Conservation (phyloP, 225 moss, liverwort and hornwort species). For the Physcomitrellopsis africana region DNA sequence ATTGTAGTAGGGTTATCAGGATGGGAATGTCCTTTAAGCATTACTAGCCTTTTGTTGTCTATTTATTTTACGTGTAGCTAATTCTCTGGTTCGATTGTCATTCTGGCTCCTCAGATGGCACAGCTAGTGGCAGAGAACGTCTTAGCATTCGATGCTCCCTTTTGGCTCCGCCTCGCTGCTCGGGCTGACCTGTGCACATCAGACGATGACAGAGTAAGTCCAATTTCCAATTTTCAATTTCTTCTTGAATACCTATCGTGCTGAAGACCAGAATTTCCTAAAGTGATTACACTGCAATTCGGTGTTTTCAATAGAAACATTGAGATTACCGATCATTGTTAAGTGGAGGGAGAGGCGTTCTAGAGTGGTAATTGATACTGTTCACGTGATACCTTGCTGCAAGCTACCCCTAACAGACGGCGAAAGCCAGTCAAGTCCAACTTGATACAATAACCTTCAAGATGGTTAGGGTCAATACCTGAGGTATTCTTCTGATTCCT, state of each 20-base stretch:
- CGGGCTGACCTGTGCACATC: slow-evolving; percentile 77
- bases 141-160: slow-evolving; percentile 83
- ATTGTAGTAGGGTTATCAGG: neutral
- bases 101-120: slow-evolving; percentile 54
- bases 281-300: slow-evolving; percentile 13
- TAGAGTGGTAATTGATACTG: neutral
- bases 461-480: slow-evolving; percentile 8
- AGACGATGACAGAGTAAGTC: slow-evolving; percentile 71
- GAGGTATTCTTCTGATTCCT: slow-evolving; percentile 19
- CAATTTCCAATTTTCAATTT: neutral
- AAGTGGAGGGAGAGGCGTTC: slow-evolving; percentile 18
- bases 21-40: slow-evolving; percentile 19
- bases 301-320: slow-evolving; percentile 12
- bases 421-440: slow-evolving; percentile 6
- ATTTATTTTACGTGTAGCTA: slow-evolving; percentile 1
- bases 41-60: slow-evolving; percentile 15
- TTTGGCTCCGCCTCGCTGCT: slow-evolving; percentile 97
- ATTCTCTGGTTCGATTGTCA: slow-evolving; percentile 21
- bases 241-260: neutral
- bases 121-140: slow-evolving; percentile 91
- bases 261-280: slow-evolving; percentile 14
- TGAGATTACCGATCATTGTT: neutral
- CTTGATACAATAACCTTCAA: slow-evolving; percentile 12
- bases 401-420: neutral
- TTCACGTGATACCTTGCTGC: neutral